Evolutionary conservation across 2,329 filamentous ascomycete genomes (phyloP).

Genomic region (Penicillium sp.): DNA sequence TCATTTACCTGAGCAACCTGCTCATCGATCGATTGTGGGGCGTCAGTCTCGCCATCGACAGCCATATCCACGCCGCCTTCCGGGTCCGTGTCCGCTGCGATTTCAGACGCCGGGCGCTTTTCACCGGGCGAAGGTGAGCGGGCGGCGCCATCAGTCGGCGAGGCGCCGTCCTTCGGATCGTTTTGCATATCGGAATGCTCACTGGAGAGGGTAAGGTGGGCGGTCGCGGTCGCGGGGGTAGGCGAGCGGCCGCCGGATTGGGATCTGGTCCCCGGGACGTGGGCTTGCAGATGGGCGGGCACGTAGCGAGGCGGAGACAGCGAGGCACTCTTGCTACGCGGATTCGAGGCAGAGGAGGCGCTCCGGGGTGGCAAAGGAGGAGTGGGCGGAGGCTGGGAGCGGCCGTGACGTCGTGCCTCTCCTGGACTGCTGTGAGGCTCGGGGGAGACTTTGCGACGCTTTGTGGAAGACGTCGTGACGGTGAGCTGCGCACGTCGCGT

Average conservation of each 20-base stretch:
- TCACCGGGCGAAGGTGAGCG: conserved; percentile 36
- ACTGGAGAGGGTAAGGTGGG: conserved; percentile 50
- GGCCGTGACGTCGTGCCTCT: conserved; percentile 39
- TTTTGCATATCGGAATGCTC: conserved; percentile 47
- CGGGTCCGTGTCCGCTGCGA: conserved; percentile 28
- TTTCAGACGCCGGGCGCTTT: conserved; percentile 37
- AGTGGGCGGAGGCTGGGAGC: conserved; percentile 23
- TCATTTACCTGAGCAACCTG: conserved; percentile 72
- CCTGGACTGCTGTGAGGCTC: conserved; percentile 41
- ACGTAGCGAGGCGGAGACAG: conserved; percentile 48
- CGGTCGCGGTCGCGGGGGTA: conserved; percentile 52
- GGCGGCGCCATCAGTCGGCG: conserved; percentile 24
- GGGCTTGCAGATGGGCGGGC: conserved; percentile 56
- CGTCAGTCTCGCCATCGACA: conserved; percentile 9
- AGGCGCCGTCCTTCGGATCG: conserved; percentile 29
- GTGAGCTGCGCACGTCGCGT: conserved; percentile 46
- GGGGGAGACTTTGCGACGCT: conserved; percentile 48
- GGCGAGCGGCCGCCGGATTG: conserved; percentile 39
- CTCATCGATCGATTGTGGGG: conserved; percentile 51
- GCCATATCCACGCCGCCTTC: conserved; percentile 22
- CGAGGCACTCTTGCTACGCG: conserved; percentile 30
- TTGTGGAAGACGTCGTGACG: conserved; percentile 51
- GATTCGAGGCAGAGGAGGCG: conserved; percentile 24
- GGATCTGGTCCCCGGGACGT: conserved; percentile 40
- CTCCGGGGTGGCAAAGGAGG: conserved; percentile 25